Percentiles rank a stretch among this genome's conserved stretches.
Evolutionary conservation across 1,139 yeast species (phyloP).

Genomic region (Barnettozyma hawaiiensis): DNA sequence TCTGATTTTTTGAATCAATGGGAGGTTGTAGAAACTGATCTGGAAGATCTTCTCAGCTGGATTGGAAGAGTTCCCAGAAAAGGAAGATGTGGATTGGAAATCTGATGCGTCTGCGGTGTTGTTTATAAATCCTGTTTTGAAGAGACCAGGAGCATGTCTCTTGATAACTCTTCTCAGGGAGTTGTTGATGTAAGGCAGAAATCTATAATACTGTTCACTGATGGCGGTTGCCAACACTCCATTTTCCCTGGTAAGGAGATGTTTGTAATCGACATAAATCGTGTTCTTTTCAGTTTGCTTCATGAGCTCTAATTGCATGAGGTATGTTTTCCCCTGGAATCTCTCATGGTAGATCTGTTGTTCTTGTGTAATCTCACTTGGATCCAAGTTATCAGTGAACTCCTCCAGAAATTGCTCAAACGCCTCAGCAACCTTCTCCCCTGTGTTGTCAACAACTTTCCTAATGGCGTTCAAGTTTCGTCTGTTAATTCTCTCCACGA

Average conservation of each 20-base stretch:
- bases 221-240: slow-evolving; percentile 90
- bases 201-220: slow-evolving; percentile 86
- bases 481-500: slow-evolving; percentile 21
- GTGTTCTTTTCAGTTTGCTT: slow-evolving; percentile 71
- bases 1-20: slow-evolving; percentile 77
- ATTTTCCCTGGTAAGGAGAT: slow-evolving; percentile 67
- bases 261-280: slow-evolving; percentile 79
- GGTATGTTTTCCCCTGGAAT: slow-evolving; percentile 55
- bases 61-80: slow-evolving; percentile 25
- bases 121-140: slow-evolving; percentile 39
- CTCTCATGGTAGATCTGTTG: slow-evolving; percentile 29
- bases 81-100: slow-evolving; percentile 16
- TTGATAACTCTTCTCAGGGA: slow-evolving; percentile 73
- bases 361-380: slow-evolving; percentile 28
- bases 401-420: slow-evolving; percentile 81
- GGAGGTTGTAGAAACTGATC: slow-evolving; percentile 83
- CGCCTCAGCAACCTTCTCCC: slow-evolving; percentile 88
- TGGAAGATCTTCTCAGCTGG: slow-evolving; percentile 72
- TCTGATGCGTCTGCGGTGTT: slow-evolving; percentile 27
- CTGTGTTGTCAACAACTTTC: slow-evolving; percentile 84
- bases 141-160: slow-evolving; percentile 68
- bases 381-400: slow-evolving; percentile 34
- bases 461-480: slow-evolving; percentile 62
- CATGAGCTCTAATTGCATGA: slow-evolving; percentile 81
- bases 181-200: slow-evolving; percentile 73